Conservation (phyloP, 73 alveolate genomes). For the Effrenium voratum region DNA sequence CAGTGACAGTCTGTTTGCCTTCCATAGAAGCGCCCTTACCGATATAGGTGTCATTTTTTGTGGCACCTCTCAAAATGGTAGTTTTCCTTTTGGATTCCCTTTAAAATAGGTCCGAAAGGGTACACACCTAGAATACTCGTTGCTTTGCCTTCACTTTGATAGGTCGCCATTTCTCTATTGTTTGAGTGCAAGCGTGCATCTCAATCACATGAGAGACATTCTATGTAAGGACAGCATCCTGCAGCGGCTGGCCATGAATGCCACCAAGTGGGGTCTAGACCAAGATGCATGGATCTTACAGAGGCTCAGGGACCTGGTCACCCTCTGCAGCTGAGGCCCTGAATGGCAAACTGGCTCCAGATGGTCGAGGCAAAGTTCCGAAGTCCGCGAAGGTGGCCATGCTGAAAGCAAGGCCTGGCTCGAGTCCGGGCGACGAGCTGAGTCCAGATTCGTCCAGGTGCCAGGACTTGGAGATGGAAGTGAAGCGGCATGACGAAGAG, state of each 20-base stretch:
- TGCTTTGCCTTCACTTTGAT: too few species aligned
- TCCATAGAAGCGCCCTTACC: too few species aligned
- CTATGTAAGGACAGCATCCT: slow-evolving; percentile 46
- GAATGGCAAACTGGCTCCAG: slow-evolving; percentile 61
- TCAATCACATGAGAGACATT: too few species aligned
- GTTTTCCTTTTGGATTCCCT: too few species aligned
- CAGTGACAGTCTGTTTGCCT: too few species aligned
- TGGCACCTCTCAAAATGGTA: too few species aligned
- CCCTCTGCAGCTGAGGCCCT: slow-evolving; percentile 1
- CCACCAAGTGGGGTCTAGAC: slow-evolving; percentile 85
- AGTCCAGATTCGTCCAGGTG: not conserved
- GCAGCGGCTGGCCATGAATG: slow-evolving; percentile 78
- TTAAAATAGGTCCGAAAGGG: too few species aligned
- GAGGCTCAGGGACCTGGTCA: not conserved
- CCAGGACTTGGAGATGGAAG: slow-evolving; percentile 60
- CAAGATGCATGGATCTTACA: slow-evolving; percentile 10
- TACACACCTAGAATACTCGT: too few species aligned
- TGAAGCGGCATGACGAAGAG: slow-evolving; percentile 64
- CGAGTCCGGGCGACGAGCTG: not conserved
- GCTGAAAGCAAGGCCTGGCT: slow-evolving; percentile 48
- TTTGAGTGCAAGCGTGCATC: too few species aligned
- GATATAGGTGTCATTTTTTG: too few species aligned
- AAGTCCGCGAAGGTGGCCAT: slow-evolving; percentile 65
- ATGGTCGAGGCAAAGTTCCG: slow-evolving; percentile 28
- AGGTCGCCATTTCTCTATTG: too few species aligned